phyloP scores from a whole-genome alignment of 306 rosid genomes.

The Trifolium pratense region DNA sequence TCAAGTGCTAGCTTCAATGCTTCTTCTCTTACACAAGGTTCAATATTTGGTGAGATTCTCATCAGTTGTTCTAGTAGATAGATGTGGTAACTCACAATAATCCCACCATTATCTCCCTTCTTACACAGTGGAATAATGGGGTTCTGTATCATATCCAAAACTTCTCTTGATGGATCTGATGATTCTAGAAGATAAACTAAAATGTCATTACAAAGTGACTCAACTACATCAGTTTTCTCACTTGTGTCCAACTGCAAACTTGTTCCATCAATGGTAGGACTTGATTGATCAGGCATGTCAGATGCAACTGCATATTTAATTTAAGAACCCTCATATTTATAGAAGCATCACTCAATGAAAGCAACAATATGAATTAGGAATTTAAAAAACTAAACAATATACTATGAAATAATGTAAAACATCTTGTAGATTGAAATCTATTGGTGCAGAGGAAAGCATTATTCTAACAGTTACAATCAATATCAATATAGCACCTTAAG shows the following conservation, averaged over 20 bases:
- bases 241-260: background rate
- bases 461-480: background rate
- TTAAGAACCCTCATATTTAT: background rate
- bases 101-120: slow-evolving; percentile 29
- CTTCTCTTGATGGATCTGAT: slow-evolving; percentile 56
- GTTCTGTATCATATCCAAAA: slow-evolving; percentile 49
- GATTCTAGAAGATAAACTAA: background rate
- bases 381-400: background rate
- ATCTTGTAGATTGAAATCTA: slow-evolving; percentile 20
- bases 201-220: background rate
- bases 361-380: slow-evolving; percentile 1
- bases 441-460: background rate
- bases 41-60: slow-evolving; percentile 12
- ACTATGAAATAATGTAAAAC: slow-evolving; percentile 6
- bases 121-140: slow-evolving; percentile 35
- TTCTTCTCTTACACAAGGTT: slow-evolving; percentile 6
- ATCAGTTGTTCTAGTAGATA: slow-evolving; percentile 20
- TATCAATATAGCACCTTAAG: slow-evolving; percentile 15
- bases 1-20: slow-evolving; percentile 15
- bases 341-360: slow-evolving; percentile 31
- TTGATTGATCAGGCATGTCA: slow-evolving; percentile 2
- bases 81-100: slow-evolving; percentile 29
- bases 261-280: slow-evolving; percentile 24
- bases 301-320: slow-evolving; percentile 8
- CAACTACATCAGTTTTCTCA: background rate